Base-by-base conservation (phyloP, 2,329 filamentous ascomycete species). In the Alternaria ventricosa region DNA sequence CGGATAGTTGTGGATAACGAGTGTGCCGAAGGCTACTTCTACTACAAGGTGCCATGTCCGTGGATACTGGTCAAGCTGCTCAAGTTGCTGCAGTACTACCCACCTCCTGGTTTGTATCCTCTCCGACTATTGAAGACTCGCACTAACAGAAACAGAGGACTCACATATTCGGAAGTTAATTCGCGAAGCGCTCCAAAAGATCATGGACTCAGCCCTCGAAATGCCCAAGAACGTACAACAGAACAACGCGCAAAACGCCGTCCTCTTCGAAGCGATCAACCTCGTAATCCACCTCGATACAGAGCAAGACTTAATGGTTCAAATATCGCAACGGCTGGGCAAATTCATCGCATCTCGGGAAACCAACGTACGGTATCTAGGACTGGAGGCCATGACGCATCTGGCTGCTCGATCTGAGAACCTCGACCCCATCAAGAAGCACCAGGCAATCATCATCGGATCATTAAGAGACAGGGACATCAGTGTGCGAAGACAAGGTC, bases 11-110 rank as follows among this genome's bases (percentile, higher is more conserved):
- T 98, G 25, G 95, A 98, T 71, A 91, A 91, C 67, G 95, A 99
- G 72, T 96, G 93, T 75, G 88, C 93, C 0, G 87, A 89, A 60
- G 96, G 98, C 78, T 99, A 99, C 78, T 88, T 97, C 25, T 99
- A 99, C 84, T 99, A 99, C 85, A 97, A 97, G 76, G 96, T 99
- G n/a, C 96, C 96, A 1, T 99, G 96, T 77, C 96, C 96, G 3
- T 99, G 96, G 96, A 90, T 99, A 61, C 94, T 98, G 81, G 92
- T 98, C 75, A 99, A 99, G 83, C 86, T 99, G 18, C 82, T 99
- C 69, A 89, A 94, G 66, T 82, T 99, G 64, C 85, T 99, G 68
- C 96, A 99, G 81, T 99, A 98, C 80, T 99, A 97, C 80, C 92
- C 94, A 25, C 95, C 96, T 49, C 96, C 96, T 78, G 91, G 92